These are phyloP conservation scores for Helianthus annuus DNA, from an alignment of 129 eudicot genomes.

Conservation along the genomic window DNA sequence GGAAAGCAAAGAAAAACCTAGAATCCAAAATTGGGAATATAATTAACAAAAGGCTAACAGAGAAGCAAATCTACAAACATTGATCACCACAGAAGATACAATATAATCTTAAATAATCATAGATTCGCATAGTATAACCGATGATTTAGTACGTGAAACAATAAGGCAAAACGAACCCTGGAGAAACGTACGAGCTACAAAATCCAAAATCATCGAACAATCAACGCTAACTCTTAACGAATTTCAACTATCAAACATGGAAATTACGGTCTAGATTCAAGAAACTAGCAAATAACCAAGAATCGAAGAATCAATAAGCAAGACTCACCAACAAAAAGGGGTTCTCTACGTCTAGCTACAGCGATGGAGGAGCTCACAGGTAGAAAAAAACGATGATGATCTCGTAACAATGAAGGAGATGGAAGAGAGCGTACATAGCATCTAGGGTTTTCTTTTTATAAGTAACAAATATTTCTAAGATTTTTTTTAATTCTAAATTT, in stretches of 20 bases:
- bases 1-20: constrained; percentile 1
- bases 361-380: no score
- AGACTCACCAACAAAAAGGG: constrained; percentile 23
- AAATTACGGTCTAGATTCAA: constrained; percentile 6
- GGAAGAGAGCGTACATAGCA: no score
- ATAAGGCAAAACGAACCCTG: neutral
- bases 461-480: no score
- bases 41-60: no score
- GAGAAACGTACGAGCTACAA: constrained; percentile 9
- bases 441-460: no score
- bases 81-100: neutral
- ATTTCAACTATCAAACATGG: neutral
- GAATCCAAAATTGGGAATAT: constrained; percentile 8
- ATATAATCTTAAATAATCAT: neutral
- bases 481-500: no score
- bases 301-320: neutral
- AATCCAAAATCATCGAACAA: constrained; percentile 3
- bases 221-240: neutral
- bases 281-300: constrained; percentile 3
- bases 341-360: neutral
- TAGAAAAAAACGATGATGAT: no score
- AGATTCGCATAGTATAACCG: neutral
- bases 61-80: constrained; percentile 6
- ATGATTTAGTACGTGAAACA: neutral
- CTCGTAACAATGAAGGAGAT: no score